Evolutionary conservation across 176 grass and related monocot species (phyloP), one percentile per base, ranked within the genome.

Genomic region (Calamus simplicifolius): DNA sequence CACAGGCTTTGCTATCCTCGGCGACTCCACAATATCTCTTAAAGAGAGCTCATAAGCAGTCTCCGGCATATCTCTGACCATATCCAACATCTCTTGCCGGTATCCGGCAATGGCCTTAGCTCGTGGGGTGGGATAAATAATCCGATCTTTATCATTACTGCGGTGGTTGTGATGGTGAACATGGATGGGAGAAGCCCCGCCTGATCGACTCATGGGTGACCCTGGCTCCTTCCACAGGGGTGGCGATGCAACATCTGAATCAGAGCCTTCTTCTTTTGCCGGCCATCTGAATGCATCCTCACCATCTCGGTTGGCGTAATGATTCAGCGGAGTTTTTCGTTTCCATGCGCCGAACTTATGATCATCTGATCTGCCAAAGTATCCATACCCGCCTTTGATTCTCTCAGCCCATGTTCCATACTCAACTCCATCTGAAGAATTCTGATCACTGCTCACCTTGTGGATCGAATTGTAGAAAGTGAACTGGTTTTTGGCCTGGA

Each of bases 71-170:
- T 68, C 81, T 18, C 76, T 84, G 17, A 88, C 87, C 62, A 88
- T 77, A 30, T 97, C 84, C 29, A 88, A 59, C 87, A 88, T 88
- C 79, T 92, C 81, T 66, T 85, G 81, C 48, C 84, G 79, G 72
- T 88, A 90, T 16, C 73, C 69, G 1, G 74, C 84, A 60, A 97
- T 91, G 25, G 70, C 78, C 71, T 81, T 73, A 29, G 69, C 63
- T 28, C 78, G 54, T 18, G 35, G 35, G 35, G 35, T 43, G 35
- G 35, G 35, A 43, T 43, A 43, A 43, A 2, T 7, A 43, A 13
- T 12, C 35, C 35, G 0, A 10, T 43, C 28, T 29, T 29, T 29
- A 29, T 4, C 28, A 29, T 29, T 5, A 29, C 4, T 3, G 28
- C 4, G 28, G 28, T 29, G 28, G 28, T 5, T 4, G 28, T 5